phyloP scores from a whole-genome alignment of 179 eudicot species.

The Drosera spatulata region DNA sequence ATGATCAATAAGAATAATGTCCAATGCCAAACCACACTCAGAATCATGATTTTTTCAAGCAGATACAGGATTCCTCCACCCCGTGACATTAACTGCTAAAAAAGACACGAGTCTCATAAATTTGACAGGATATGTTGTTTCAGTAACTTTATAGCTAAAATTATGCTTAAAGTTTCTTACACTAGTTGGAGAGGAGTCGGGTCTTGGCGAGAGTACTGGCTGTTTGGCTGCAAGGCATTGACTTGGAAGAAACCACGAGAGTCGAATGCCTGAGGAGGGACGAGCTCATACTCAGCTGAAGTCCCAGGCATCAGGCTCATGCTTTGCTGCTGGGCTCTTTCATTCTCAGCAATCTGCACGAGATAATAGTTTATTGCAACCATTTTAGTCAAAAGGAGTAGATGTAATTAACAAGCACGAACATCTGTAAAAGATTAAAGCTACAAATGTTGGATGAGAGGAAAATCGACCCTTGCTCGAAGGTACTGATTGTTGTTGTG shows the following conservation, averaged over 20 bases:
- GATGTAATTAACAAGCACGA: background rate
- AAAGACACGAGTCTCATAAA: no score
- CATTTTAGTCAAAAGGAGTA: background rate
- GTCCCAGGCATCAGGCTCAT: slow-evolving; percentile 83
- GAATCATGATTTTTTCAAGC: no score
- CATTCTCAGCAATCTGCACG: slow-evolving; percentile 73
- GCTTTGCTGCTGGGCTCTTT: slow-evolving; percentile 82
- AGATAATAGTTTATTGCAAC: background rate
- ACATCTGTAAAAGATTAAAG: background rate
- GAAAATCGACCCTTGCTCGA: slow-evolving; percentile 59
- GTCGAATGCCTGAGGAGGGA: slow-evolving; percentile 54
- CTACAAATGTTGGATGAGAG: background rate
- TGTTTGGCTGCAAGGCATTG: slow-evolving; percentile 52
- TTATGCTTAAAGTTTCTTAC: slow-evolving; percentile 19
- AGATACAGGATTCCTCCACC: no score
- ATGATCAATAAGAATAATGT: no score
- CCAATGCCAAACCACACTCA: no score
- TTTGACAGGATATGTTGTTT: no score
- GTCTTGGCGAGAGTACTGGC: slow-evolving; percentile 59
- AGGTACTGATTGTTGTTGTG: slow-evolving; percentile 86
- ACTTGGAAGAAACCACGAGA: slow-evolving; percentile 72
- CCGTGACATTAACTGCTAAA: no score
- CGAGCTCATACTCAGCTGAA: slow-evolving; percentile 41
- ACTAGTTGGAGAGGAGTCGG: slow-evolving; percentile 73
- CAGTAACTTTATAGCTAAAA: no score